Evolutionary conservation across 1,139 yeast genomes (phyloP), one percentile per base, ranked within the genome.

Genomic region (Pneumocystis carinii): DNA sequence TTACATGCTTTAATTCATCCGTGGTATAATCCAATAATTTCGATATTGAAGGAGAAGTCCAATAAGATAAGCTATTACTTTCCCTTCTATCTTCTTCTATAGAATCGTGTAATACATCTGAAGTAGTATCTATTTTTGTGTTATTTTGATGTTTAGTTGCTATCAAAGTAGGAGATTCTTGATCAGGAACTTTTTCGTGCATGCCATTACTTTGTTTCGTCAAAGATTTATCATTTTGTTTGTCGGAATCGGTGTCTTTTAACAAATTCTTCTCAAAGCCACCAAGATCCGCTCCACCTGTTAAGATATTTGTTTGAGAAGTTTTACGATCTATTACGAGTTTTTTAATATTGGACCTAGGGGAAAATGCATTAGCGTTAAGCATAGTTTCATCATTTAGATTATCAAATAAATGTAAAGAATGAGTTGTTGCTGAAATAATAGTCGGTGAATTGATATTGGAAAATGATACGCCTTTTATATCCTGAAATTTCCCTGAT

Each of bases 11-110:
- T 62, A 90, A 79, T 66, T 87, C 86, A 12, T 82, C 75, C 60
- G 87, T 76, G 0, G 89, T 73, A 78, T 81, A 78, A 58, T 79
- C 75, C 65, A 81, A 79, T 65, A 92, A 76, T 63, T 83, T 83
- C 7, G 83, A 79, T 60, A 85, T 71, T 3, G 90, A 77, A 29
- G 98, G 98, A 1, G 87, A 81, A 62, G 85, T 85, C 90, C 95
- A 92, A 74, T 90, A 94, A 35, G 57, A n/a, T 1, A 92, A 96
- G 61, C 86, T 82, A 38, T 83, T 85, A 60, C 79, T 79, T 56
- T 75, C 77, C 27, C 24, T 37, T 38, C 61, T 48, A 62, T 24
- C 59, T 24, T 48, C 55, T 24, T 48, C 55, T 24, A 32, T 24
- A n/a, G 29, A 48, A 24, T 48, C 32, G 14, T 48, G 55, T 6